Conservation (phyloP, 1,139 yeast species). For the Zygoascus sp. region DNA sequence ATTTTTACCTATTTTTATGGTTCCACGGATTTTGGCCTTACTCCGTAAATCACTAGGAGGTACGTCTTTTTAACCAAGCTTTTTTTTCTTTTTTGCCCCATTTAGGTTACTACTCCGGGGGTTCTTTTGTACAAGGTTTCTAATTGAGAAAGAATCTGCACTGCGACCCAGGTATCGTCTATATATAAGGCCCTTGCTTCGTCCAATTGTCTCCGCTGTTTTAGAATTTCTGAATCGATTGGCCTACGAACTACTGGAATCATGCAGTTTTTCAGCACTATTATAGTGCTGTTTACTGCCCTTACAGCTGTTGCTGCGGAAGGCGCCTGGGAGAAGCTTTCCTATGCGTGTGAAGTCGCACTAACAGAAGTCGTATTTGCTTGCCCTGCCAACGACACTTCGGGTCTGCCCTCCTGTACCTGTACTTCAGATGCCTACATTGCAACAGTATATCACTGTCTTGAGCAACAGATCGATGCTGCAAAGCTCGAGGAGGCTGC, state of each 20-base stretch:
- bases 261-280: not conserved
- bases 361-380: slow-evolving; percentile 4
- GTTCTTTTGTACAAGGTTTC: too few relatives aligned
- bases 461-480: not conserved
- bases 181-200: not conserved
- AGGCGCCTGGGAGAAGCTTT: slow-evolving; percentile 1
- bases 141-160: too few relatives aligned
- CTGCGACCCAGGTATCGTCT: too few relatives aligned
- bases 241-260: not conserved
- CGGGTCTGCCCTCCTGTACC: slow-evolving; percentile 1
- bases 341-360: not conserved
- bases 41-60: too few relatives aligned
- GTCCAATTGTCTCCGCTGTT: too few relatives aligned
- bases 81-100: not conserved
- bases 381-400: slow-evolving; percentile 7
- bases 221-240: too few relatives aligned
- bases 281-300: not conserved
- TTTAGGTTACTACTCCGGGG: too few relatives aligned
- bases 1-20: too few relatives aligned
- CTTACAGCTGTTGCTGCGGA: not conserved
- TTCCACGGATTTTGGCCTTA: too few relatives aligned
- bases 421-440: slow-evolving; percentile 4
- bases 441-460: not conserved
- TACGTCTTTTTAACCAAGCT: too few relatives aligned
- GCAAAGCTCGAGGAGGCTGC: not conserved